Base-by-base conservation (phyloP, 2,329 filamentous ascomycete species). In the Apiospora malaysiana region DNA sequence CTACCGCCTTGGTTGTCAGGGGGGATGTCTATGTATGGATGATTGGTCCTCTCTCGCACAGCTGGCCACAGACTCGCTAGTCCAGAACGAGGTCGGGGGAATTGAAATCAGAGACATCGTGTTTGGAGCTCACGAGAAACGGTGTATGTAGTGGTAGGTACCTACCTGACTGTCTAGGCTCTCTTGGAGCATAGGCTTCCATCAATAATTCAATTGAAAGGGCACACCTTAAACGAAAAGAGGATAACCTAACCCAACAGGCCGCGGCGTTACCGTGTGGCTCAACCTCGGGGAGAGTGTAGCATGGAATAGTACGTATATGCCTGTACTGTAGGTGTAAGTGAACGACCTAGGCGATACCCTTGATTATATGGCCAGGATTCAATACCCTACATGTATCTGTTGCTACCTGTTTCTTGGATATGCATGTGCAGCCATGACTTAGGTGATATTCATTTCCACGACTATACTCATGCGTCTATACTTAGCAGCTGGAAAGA, bases 61-160 rank as follows among this genome's bases (percentile, higher is more conserved):
- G 51, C 51, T 59, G 51, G 51, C 32, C 27, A 59, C 27, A 59
- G 51, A 59, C 42, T 59, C 51, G 51, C 51, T 59, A 63, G 27
- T 63, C 32, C 18, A 37, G 56, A 63, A 37, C 18, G 56, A 40
- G 51, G 51, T 37, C 27, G 51, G 51, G 51, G 12, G 51, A n/a
- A n/a, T 59, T 12, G 51, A 32, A n/a, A 40, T 63, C 56, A 63
- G 27, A 63, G 18, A 63, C 56, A 63, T 63, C 27, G 51, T 59
- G 51, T 59, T 18, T 45, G 42, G 16, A 63, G 32, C 32, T 18
- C 18, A 47, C 32, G 32, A 32, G n/a, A n/a, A n/a, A n/a, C n/a
- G n/a, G n/a, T n/a, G n/a, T n/a, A n/a, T n/a, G n/a, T n/a, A n/a
- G n/a, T n/a, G n/a, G n/a, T n/a, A n/a, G n/a, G n/a, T n/a, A n/a